A percentile compares a stretch with the other conserved stretches of the same genome.
These are phyloP conservation scores for Debaryomycetaceae sp. DNA, from an alignment of 1,139 yeast genomes.

Conservation along the genomic window DNA sequence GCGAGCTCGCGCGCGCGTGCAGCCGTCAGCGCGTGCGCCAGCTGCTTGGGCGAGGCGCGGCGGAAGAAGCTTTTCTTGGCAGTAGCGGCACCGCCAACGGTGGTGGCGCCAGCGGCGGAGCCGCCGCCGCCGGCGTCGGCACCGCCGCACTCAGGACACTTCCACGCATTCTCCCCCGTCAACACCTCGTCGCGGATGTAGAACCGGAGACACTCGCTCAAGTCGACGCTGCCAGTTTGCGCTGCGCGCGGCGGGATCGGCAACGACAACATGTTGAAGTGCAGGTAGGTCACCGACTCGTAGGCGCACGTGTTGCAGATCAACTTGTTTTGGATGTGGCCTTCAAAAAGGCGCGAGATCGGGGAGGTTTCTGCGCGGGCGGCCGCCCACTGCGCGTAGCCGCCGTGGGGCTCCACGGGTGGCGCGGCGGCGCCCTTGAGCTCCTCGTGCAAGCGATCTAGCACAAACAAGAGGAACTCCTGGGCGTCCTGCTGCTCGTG, in stretches of 20 bases:
- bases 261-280: conserved; percentile 60
- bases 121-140: conserved; percentile 13
- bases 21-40: conserved; percentile 9
- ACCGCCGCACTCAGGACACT: conserved; percentile 32
- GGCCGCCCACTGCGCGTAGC: conserved; percentile 58
- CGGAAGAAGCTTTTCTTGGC: conserved; percentile 11
- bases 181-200: conserved; percentile 66
- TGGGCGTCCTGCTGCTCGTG: conserved; percentile 77
- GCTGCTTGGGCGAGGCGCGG: conserved; percentile 23
- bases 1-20: conserved; percentile 4
- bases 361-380: conserved; percentile 63
- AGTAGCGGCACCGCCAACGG: too few species aligned
- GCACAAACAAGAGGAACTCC: conserved; percentile 61
- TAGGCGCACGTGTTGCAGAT: conserved; percentile 62
- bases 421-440: conserved; percentile 27
- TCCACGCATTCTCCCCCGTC: conserved; percentile 75
- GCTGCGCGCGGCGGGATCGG: conserved; percentile 50
- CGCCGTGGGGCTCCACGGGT: conserved; percentile 23
- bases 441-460: conserved; percentile 71
- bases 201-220: conserved; percentile 61
- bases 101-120: conserved; percentile 3
- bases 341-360: conserved; percentile 58
- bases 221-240: conserved; percentile 27
- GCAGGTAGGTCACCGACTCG: conserved; percentile 54
- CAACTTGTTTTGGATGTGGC: conserved; percentile 62